A percentile compares a stretch with the other conserved stretches of the same genome.
phyloP scores from a whole-genome alignment of 2,329 filamentous ascomycete species.

The Raffaelea deltoideospora region DNA sequence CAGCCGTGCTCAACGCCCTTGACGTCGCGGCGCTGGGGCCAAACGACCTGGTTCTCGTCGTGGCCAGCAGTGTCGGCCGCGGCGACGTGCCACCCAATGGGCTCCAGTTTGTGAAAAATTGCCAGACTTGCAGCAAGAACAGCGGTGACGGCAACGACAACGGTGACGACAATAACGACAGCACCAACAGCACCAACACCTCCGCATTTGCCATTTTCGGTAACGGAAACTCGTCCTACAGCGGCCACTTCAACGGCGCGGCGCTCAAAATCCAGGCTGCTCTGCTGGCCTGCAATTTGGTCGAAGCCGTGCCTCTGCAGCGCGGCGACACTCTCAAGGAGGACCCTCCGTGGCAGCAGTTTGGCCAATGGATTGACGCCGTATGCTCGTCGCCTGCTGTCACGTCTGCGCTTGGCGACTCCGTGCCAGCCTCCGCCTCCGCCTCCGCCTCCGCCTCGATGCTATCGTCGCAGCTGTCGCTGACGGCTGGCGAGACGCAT shows the following conservation, averaged over 20 bases:
- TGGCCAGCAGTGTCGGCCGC: slow-evolving; percentile 1
- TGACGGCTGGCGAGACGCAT: no score
- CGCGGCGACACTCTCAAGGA: neutral
- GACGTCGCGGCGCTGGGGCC: neutral
- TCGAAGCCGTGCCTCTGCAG: neutral
- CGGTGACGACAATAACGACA: no score
- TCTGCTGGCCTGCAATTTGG: neutral
- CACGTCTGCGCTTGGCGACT: no score
- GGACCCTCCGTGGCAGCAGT: slow-evolving; percentile 1
- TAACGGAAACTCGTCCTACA: slow-evolving; percentile 1
- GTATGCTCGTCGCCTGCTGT: no score
- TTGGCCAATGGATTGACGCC: neutral
- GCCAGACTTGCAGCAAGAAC: neutral
- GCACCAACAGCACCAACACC: neutral
- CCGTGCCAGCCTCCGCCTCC: no score
- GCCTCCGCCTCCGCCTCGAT: no score
- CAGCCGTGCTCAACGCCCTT: neutral
- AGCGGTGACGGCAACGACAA: neutral
- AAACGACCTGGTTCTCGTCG: neutral
- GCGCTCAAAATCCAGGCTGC: neutral
- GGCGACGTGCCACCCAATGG: slow-evolving; percentile 2
- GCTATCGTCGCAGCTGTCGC: no score
- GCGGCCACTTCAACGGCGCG: slow-evolving; percentile 1
- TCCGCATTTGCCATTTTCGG: neutral
- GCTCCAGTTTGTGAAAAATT: neutral